These are phyloP conservation scores for Claviceps citrina DNA, from an alignment of 2,329 filamentous ascomycete species.

Conservation along the genomic window DNA sequence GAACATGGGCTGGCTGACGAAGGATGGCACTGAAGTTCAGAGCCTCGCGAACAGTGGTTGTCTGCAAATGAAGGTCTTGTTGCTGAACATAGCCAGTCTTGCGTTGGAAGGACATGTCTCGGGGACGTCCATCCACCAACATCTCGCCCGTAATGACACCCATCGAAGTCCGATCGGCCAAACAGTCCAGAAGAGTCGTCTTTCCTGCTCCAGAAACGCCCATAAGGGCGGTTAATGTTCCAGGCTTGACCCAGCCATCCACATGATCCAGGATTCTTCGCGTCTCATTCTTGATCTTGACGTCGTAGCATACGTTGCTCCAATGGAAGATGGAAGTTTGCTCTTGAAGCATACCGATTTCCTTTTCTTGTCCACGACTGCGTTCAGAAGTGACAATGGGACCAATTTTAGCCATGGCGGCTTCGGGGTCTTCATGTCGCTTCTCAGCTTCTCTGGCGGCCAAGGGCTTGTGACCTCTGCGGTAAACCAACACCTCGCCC, in stretches of 20 bases:
- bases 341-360: conserved; percentile 26
- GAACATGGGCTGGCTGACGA: conserved; percentile 63
- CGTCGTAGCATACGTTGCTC: conserved; percentile 63
- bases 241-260: conserved; percentile 87
- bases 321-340: conserved; percentile 75
- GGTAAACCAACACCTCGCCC: conserved; percentile 63
- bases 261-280: conserved; percentile 71
- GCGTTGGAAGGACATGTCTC: conserved; percentile 73
- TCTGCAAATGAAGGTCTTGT: conserved; percentile 76
- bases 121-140: conserved; percentile 47
- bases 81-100: conserved; percentile 89
- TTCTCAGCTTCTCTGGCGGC: conserved; percentile 42
- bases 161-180: conserved; percentile 76
- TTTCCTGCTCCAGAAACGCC: conserved; percentile 88
- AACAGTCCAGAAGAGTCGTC: conserved; percentile 73
- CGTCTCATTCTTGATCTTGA: conserved; percentile 62
- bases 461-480: conserved; percentile 47
- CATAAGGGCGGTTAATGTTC: conserved; percentile 80
- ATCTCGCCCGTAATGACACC: conserved; percentile 79
- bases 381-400: conserved; percentile 31
- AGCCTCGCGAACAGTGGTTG: conserved; percentile 75
- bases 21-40: conserved; percentile 74
- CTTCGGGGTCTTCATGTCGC: conserved; percentile 46
- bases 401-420: conserved; percentile 33
- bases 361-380: conserved; percentile 21